phyloP scores from a whole-genome alignment of 2,329 filamentous ascomycete genomes.

The Coniella vitis region DNA sequence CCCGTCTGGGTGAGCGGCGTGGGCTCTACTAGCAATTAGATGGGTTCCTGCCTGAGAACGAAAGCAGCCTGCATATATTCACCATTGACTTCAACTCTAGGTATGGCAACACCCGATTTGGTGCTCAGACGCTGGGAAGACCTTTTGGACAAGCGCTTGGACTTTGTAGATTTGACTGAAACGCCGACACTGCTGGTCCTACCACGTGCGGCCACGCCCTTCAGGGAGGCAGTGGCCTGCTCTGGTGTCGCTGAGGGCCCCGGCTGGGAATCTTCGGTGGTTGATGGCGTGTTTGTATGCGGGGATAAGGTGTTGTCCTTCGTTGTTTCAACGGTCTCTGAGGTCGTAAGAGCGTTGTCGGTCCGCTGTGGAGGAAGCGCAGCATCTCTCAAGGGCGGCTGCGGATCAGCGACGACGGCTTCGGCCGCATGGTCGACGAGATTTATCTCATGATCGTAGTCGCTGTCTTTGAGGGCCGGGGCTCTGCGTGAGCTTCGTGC shows the following conservation, averaged over 20 bases:
- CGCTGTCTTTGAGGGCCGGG: constrained; percentile 47
- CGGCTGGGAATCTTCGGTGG: not conserved
- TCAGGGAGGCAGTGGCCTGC: not conserved
- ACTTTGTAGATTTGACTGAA: constrained; percentile 1
- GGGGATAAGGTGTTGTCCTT: not conserved
- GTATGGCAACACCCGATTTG: not conserved
- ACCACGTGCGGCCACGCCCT: not conserved
- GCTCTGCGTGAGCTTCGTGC: constrained; percentile 49
- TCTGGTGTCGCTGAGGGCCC: not conserved
- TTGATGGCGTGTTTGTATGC: not conserved
- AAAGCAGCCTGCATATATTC: not conserved
- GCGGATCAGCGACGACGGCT: constrained; percentile 2
- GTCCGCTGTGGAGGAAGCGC: not conserved
- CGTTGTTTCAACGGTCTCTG: not conserved
- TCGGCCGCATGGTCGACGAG: constrained; percentile 51
- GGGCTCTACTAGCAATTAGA: constrained; percentile 8
- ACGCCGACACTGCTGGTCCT: constrained; percentile 3
- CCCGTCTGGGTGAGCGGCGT: constrained; percentile 11
- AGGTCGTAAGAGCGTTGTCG: not conserved
- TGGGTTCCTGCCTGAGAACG: not conserved
- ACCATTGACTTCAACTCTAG: constrained; percentile 10
- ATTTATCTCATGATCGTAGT: constrained; percentile 65
- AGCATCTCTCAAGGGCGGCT: constrained; percentile 3
- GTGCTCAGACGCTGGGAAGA: not conserved
- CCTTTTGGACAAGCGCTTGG: not conserved